phyloP scores from a whole-genome alignment of 2,329 filamentous ascomycete genomes.

The Teratosphaeria epicoccoides region DNA sequence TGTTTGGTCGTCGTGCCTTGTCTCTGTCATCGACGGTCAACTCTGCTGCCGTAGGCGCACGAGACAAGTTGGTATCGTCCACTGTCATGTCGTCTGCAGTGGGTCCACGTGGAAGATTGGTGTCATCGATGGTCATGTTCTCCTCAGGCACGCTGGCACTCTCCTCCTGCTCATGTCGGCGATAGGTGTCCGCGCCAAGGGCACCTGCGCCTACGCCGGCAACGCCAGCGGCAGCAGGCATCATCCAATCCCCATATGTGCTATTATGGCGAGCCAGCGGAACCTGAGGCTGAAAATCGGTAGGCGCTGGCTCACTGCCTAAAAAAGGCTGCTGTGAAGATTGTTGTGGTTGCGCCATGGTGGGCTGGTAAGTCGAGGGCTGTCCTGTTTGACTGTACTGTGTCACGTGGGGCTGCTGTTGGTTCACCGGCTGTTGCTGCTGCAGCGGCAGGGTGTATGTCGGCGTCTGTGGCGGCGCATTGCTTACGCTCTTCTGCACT shows the following conservation, averaged over 20 bases:
- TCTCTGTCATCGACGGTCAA: not conserved
- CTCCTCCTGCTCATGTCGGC: conserved; percentile 12
- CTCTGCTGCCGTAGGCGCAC: not conserved
- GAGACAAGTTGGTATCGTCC: not conserved
- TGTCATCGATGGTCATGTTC: not conserved
- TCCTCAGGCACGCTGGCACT: conserved; percentile 1
- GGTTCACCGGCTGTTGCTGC: conserved; percentile 11
- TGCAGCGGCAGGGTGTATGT: conserved; percentile 15
- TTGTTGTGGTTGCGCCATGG: not conserved
- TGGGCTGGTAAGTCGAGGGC: conserved; percentile 1
- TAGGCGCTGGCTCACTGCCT: conserved; percentile 13
- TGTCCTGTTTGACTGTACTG: conserved; percentile 5
- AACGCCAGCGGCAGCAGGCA: conserved; percentile 33
- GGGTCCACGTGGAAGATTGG: not conserved
- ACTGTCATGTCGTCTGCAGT: not conserved
- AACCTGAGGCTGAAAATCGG: conserved; percentile 1
- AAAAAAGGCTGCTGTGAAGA: conserved; percentile 15
- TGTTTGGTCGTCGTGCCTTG: not conserved
- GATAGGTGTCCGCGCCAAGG: conserved; percentile 16
- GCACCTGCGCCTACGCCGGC: conserved; percentile 33
- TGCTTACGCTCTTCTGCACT: not conserved
- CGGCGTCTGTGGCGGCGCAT: conserved; percentile 12
- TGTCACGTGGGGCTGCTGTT: conserved; percentile 7
- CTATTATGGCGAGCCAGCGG: conserved; percentile 24
- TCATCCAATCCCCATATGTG: conserved; percentile 43